phyloP scores from a whole-genome alignment of 2,329 filamentous ascomycete species.

The Fusarium sp. region DNA sequence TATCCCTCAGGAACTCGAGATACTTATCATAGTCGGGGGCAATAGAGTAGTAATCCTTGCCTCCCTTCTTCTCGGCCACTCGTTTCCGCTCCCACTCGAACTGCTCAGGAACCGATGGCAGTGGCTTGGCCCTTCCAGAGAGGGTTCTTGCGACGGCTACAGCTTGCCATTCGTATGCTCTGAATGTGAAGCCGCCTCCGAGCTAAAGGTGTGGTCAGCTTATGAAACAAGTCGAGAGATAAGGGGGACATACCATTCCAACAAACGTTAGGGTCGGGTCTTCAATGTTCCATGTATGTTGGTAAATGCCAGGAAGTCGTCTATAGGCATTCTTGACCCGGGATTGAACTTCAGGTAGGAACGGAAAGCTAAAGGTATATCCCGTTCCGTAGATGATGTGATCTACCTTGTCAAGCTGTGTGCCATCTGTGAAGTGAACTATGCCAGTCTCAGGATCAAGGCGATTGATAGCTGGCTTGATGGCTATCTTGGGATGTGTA shows the following conservation, averaged over 20 bases:
- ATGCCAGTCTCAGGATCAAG: constrained; percentile 4
- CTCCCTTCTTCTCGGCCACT: constrained; percentile 31
- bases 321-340: constrained; percentile 17
- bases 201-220: constrained; percentile 6
- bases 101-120: constrained; percentile 23
- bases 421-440: constrained; percentile 22
- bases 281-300: constrained; percentile 35
- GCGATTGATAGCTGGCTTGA: constrained; percentile 24
- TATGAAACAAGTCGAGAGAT: background rate
- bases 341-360: constrained; percentile 9
- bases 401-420: constrained; percentile 14
- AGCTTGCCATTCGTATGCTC: constrained; percentile 39
- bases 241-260: constrained; percentile 13
- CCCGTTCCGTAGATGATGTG: constrained; percentile 31
- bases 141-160: constrained; percentile 31
- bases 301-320: constrained; percentile 24
- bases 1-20: constrained; percentile 24
- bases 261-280: constrained; percentile 28
- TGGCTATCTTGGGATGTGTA: constrained; percentile 21
- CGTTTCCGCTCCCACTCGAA: constrained; percentile 35
- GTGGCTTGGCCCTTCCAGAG: constrained; percentile 16
- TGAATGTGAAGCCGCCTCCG: constrained; percentile 38
- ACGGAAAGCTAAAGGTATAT: constrained; percentile 28
- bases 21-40: constrained; percentile 29
- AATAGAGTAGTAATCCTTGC: constrained; percentile 38